A percentile compares a stretch with the other conserved stretches of the same genome.
These are phyloP conservation scores for Mycena pura DNA, from an alignment of 768 basidiomycete species.

Conservation along the genomic window DNA sequence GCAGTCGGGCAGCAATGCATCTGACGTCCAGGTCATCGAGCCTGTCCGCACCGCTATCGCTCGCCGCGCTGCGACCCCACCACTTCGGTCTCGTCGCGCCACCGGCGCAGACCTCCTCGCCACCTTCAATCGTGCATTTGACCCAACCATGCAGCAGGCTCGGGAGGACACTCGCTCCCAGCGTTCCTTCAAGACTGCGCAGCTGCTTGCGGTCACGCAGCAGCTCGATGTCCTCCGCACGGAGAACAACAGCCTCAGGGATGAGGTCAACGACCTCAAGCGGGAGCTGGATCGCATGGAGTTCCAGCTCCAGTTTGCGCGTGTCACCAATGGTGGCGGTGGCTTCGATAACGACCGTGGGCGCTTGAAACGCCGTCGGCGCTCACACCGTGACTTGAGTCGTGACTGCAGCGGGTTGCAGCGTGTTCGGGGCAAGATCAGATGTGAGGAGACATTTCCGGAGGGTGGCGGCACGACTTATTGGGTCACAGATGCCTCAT, in stretches of 20 bases:
- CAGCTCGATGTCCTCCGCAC: slow-evolving; percentile 11
- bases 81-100: neutral
- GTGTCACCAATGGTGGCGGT: too few species aligned
- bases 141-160: neutral
- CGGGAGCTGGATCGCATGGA: slow-evolving; percentile 22
- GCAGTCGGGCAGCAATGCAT: neutral
- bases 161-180: neutral
- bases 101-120: neutral
- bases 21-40: neutral
- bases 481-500: slow-evolving; percentile 1
- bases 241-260: slow-evolving; percentile 6
- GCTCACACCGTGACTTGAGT: neutral
- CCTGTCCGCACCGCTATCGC: slow-evolving; percentile 1
- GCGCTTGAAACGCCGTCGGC: neutral
- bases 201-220: neutral
- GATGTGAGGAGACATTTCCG: slow-evolving; percentile 8
- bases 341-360: too few species aligned
- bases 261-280: neutral
- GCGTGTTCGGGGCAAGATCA: neutral
- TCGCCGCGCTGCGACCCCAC: neutral
- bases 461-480: slow-evolving; percentile 4
- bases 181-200: slow-evolving; percentile 4
- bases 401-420: too few species aligned
- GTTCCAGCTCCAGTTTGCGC: slow-evolving; percentile 10
- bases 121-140: neutral